Evolutionary conservation across 2,329 filamentous ascomycete species (phyloP), one percentile per base, ranked within the genome.

Genomic region (Beauveria caledonica): DNA sequence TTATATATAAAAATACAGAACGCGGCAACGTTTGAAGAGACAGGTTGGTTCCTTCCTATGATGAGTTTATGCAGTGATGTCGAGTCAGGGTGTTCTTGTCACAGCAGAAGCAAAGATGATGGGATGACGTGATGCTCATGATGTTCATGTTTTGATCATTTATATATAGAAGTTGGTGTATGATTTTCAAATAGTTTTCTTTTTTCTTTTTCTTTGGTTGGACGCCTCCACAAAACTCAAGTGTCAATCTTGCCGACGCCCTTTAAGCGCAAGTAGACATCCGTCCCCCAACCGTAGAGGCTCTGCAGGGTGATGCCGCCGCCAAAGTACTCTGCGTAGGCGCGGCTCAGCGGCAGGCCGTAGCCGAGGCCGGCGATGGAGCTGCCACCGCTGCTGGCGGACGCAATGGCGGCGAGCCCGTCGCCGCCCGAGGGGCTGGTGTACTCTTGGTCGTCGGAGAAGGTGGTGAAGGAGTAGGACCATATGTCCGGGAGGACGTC

Each of bases 271-370:
- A 89, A 70, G 67, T 88, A 89, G 1, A 89, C 86, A 68, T 89
- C 86, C 6, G 84, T 86, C 4, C 84, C 94, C 94, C 94, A 99
- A 4, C 94, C 93, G 78, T 91, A 94, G 51, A 97, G 75, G 71
- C 91, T 97, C 79, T 99, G 93, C n/a, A 99, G 87, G 5, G 87
- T 87, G 62, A 99, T 94, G 3, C 92, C 92, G 0, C 94, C 94
- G 2, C 94, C 94, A 78, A 99, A 99, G 69, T 97, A 99, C 77
- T 99, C 93, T 0, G 94, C 94, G 70, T 99, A 99, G 0, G 94
- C 93, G 63, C 94, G 82, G 58, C 92, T 92, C 23, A 99, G 75
- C 1, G 94, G 94, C 64, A 99, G 72, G 0, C 94, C 94, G 71
- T 99, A 99, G 1, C 94, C 94, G 53, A 99, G 74, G 0, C 94